These are phyloP conservation scores for Yueomyces sp. DNA, from an alignment of 805 yeast species.

Conservation along the genomic window DNA sequence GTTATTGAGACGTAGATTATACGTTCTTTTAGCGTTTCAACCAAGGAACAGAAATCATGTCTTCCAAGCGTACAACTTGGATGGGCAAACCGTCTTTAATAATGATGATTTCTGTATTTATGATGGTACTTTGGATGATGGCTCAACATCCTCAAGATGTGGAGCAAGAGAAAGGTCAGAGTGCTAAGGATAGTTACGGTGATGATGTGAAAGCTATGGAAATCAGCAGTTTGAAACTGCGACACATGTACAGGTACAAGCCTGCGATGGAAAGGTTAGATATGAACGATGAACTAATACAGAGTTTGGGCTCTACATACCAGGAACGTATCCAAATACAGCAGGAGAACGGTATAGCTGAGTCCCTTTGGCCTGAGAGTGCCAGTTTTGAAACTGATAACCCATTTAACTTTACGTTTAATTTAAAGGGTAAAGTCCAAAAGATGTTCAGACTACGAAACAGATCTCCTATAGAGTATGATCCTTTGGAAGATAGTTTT, in stretches of 20 bases:
- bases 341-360: not conserved
- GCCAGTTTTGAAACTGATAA: slow-evolving; percentile 9
- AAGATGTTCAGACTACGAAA: slow-evolving; percentile 28
- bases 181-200: too few species aligned
- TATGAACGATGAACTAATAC: slow-evolving; percentile 1
- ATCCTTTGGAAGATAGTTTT: slow-evolving; percentile 44
- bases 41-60: too few species aligned
- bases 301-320: slow-evolving; percentile 4
- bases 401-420: slow-evolving; percentile 15
- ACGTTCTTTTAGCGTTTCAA: too few species aligned
- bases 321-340: not conserved
- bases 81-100: too few species aligned
- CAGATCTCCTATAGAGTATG: slow-evolving; percentile 38
- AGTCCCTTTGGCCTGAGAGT: slow-evolving; percentile 10
- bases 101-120: too few species aligned
- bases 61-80: too few species aligned
- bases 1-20: too few species aligned
- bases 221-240: slow-evolving; percentile 6
- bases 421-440: slow-evolving; percentile 5
- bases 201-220: not conserved
- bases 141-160: too few species aligned
- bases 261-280: slow-evolving; percentile 13
- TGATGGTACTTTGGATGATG: too few species aligned
- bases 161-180: too few species aligned
- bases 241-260: slow-evolving; percentile 16